Base-by-base conservation (phyloP, 2,329 filamentous ascomycete species). In the Rasamsonia emersonii region DNA sequence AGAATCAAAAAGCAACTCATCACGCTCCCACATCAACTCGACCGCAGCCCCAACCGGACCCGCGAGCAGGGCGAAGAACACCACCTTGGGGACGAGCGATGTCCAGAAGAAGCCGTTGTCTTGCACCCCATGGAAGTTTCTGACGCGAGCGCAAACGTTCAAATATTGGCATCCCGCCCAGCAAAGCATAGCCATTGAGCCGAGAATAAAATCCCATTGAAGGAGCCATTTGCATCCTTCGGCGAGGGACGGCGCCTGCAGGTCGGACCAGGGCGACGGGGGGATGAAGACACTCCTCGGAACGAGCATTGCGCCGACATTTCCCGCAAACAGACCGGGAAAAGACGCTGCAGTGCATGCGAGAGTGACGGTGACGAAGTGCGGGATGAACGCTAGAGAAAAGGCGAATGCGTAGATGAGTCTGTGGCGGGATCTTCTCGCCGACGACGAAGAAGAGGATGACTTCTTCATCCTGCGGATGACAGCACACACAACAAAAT, bases 121-220 rank as follows among this genome's bases (percentile, higher is more conserved):
- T 18, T 5, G 28, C 8, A 4, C 11, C 14, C 6, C 18, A 8
- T 9, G 28, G 21, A 15, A 16, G 4, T 16, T 24, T 15, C 13
- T 14, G n/a, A 15, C 18, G 25, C 25, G 25, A n/a, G n/a, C n/a
- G n/a, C n/a, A n/a, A 5, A 30, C 11, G 4, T 16, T 5, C 9
- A 28, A 20, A 18, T 33, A 33, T 15, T 13, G 13, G 7, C 21
- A 27, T 3, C 26, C 11, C 3, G 25, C 31, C 31, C 31, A 33
- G 2, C 18, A 13, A 3, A 33, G 10, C 3, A 28, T 24, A 15
- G n/a, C 24, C 15, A 25, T 16, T n/a, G 31, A 33, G 9, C 31
- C 31, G 8, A 19, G 26, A 8, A 33, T 14, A 9, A 18, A 33
- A 20, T 33, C 31, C 31, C 31, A 33, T n/a, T 33, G 31, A 2